Percentiles rank a stretch among this genome's conserved stretches.
phyloP scores from a whole-genome alignment of 1,139 yeast species.

The Magnusiomyces fungicola region DNA sequence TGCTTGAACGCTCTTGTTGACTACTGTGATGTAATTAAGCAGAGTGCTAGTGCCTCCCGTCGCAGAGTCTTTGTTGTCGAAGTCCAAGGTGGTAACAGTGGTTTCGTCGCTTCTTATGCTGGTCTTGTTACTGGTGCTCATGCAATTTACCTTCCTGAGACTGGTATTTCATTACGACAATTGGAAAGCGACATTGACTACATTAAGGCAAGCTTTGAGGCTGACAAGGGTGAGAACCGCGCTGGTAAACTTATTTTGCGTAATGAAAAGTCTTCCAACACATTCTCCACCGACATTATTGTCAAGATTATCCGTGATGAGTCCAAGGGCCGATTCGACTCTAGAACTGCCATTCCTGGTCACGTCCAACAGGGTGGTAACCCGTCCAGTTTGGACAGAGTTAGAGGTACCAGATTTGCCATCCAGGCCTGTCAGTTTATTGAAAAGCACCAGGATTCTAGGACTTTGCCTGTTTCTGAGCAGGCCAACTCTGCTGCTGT shows the following conservation, averaged over 20 bases:
- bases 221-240: constrained; percentile 73
- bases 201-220: constrained; percentile 58
- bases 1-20: constrained; percentile 84
- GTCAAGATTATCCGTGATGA: constrained; percentile 79
- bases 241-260: constrained; percentile 83
- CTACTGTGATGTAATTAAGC: constrained; percentile 93
- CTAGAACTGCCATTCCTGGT: constrained; percentile 95
- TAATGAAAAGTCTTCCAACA: constrained; percentile 77
- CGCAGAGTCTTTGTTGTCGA: constrained; percentile 94
- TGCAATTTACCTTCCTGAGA: constrained; percentile 90
- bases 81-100: constrained; percentile 95
- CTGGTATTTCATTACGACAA: constrained; percentile 63
- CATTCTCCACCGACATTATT: constrained; percentile 71
- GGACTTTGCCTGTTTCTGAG: constrained; percentile 24
- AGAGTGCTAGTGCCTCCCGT: constrained; percentile 90
- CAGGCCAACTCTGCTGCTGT: constrained; percentile 67
- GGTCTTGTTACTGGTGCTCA: constrained; percentile 91
- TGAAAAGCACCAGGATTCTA: constrained; percentile 38
- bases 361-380: constrained; percentile 97
- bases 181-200: constrained; percentile 70
- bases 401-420: constrained; percentile 85
- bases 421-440: constrained; percentile 81
- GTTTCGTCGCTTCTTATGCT: constrained; percentile 81
- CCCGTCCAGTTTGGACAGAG: constrained; percentile 93
- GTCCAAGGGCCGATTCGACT: constrained; percentile 69